Base-by-base conservation (phyloP, 2,329 filamentous ascomycete species). In the Mollisia scopiformis region DNA sequence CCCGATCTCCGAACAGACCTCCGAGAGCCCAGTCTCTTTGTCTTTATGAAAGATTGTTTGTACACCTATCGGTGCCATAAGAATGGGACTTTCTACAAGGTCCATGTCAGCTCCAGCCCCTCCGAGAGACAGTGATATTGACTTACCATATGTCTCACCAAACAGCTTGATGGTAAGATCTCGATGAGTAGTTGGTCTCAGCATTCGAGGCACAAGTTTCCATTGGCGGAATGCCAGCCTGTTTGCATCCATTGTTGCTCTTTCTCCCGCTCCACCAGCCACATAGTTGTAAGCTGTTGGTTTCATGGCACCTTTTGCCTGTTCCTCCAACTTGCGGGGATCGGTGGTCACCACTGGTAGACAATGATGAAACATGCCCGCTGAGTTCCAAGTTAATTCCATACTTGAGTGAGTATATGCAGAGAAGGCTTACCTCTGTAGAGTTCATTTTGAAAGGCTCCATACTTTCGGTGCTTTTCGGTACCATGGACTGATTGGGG, bases 51-150 rank as follows among this genome's bases (percentile, higher is more conserved):
- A 87, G 31, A 90, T 85, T 1, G 78, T 78, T 68, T 92, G 88
- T 0, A 91, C 87, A 0, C 90, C 89, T 1, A 92, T 80, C 0
- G 89, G 89, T 1, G 88, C 88, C 69, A 89, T 82, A 1, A 90
- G 71, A 1, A 90, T 66, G 0, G 87, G 87, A 30, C 52, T 63
- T 16, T 64, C 65, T 68, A 19, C 7, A 33, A 25, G 1, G 3
- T 25, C 13, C 3, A n/a, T 58, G 33, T 51, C 8, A 46, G 49
- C 21, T 14, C n/a, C 27, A 14, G 10, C 31, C 2, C 19, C 3
- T 25, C 1, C 1, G 27, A 3, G 6, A 8, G n/a, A 5, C 13
- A 13, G 23, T 3, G 2, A 4, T 5, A 53, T 35, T 10, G 11
- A 63, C 68, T 33, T 68, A 77, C 77, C 74, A 57, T 83, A 83